These are phyloP conservation scores for Ballota nigra DNA, from an alignment of 257 asterid genomes.

Conservation along the genomic window DNA sequence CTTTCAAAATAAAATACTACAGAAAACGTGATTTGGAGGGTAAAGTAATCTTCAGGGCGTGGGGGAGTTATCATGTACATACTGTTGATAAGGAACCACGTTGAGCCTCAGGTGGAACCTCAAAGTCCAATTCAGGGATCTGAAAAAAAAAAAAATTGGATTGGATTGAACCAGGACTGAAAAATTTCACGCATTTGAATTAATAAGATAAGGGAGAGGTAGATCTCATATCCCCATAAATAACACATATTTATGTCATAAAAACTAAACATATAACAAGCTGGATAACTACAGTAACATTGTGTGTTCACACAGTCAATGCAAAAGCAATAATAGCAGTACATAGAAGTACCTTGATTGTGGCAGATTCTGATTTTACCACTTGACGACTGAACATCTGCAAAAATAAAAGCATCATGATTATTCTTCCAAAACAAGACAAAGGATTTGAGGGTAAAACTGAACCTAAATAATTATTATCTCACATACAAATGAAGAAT, in stretches of 20 bases:
- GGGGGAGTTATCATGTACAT: conserved; percentile 23
- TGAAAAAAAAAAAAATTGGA: conserved; percentile 37
- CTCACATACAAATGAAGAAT: conserved; percentile 10
- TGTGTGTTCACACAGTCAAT: neutral
- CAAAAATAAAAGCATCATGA: conserved; percentile 22
- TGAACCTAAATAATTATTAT: neutral
- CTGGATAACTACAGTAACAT: neutral
- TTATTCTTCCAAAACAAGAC: neutral
- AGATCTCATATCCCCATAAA: neutral
- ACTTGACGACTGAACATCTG: conserved; percentile 93
- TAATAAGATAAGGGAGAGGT: too few relatives aligned
- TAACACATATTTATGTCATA: neutral
- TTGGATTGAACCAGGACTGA: neutral
- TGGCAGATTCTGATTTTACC: conserved; percentile 89
- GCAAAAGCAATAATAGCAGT: neutral
- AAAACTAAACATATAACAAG: neutral
- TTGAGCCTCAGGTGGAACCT: conserved; percentile 97
- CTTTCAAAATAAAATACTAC: neutral
- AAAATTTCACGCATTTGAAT: neutral
- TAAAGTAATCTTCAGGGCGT: conserved; percentile 9
- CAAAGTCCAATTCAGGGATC: conserved; percentile 94
- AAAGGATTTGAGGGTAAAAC: neutral
- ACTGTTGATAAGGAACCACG: conserved; percentile 96
- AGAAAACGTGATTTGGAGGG: neutral
- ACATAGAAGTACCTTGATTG: conserved; percentile 69